phyloP scores from a whole-genome alignment of 2,329 filamentous ascomycete genomes.

The Penicillium sp. region DNA sequence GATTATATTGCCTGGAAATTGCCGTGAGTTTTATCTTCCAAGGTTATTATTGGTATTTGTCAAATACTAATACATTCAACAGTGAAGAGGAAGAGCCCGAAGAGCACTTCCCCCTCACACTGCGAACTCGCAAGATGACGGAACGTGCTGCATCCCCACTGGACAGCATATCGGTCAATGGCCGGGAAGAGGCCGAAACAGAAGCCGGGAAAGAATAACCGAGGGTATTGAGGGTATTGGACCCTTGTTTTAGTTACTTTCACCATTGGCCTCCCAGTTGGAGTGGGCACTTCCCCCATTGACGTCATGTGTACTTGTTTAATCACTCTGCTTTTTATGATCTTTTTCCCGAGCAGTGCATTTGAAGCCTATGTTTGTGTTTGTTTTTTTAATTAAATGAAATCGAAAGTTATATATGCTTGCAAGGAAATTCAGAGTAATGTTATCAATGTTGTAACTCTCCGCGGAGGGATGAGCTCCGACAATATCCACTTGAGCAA shows the following conservation, averaged over 20 bases:
- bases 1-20: conserved; percentile 98
- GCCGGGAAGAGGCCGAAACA: conserved; percentile 5
- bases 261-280: background rate
- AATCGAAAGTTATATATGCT: background rate
- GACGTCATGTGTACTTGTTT: conserved; percentile 15
- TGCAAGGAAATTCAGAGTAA: background rate
- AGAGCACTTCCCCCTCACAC: conserved; percentile 68
- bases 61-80: conserved; percentile 18
- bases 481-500: background rate
- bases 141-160: conserved; percentile 41
- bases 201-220: background rate
- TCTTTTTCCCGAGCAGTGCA: conserved; percentile 14
- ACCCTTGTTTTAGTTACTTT: background rate
- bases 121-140: conserved; percentile 51
- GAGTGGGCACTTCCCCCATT: background rate
- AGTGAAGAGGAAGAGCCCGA: conserved; percentile 93
- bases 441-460: too few relatives aligned
- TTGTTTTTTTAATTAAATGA: background rate
- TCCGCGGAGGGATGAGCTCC: conserved; percentile 4
- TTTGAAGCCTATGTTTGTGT: conserved; percentile 20
- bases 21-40: conserved; percentile 66
- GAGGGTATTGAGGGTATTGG: conserved; percentile 2
- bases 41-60: background rate
- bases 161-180: conserved; percentile 38
- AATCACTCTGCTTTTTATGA: conserved; percentile 12